Evolutionary conservation across 345 rosid genomes (phyloP).

Genomic region (Camelina hispida): DNA sequence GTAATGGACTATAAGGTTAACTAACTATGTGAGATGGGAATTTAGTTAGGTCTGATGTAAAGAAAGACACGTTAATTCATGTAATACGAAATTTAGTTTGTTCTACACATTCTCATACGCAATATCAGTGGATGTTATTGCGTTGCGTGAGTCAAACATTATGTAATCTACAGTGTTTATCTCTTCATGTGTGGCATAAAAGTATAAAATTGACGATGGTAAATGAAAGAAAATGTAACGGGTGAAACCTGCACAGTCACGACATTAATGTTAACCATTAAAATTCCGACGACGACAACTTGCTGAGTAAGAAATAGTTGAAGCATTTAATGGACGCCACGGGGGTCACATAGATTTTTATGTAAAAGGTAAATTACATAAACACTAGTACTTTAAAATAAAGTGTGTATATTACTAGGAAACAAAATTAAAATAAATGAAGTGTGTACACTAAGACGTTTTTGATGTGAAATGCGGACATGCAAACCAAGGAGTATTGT

Average conservation of each 20-base stretch:
- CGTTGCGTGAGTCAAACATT: background rate
- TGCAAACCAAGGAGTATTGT: background rate
- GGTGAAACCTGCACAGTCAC: background rate
- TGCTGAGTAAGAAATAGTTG: background rate
- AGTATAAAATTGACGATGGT: background rate
- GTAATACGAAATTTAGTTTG: slow-evolving; percentile 18
- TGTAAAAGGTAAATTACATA: background rate
- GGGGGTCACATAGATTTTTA: slow-evolving; percentile 14
- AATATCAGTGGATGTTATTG: background rate
- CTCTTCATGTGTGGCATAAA: too few relatives aligned
- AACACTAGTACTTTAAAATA: background rate
- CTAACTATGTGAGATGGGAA: slow-evolving; percentile 12
- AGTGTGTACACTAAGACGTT: slow-evolving; percentile 17
- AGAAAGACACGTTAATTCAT: slow-evolving; percentile 24
- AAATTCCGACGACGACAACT: background rate
- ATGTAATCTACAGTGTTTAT: too few relatives aligned
- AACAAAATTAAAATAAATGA: background rate
- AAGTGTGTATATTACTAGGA: background rate
- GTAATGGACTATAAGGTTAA: background rate
- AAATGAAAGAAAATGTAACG: background rate
- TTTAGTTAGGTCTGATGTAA: slow-evolving; percentile 29
- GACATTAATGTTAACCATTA: background rate
- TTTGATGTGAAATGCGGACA: slow-evolving; percentile 26
- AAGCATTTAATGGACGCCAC: slow-evolving; percentile 20
- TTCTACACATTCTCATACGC: slow-evolving; percentile 12